phyloP scores from a whole-genome alignment of 805 yeast genomes.

The Yamadazyma nakazawae region DNA sequence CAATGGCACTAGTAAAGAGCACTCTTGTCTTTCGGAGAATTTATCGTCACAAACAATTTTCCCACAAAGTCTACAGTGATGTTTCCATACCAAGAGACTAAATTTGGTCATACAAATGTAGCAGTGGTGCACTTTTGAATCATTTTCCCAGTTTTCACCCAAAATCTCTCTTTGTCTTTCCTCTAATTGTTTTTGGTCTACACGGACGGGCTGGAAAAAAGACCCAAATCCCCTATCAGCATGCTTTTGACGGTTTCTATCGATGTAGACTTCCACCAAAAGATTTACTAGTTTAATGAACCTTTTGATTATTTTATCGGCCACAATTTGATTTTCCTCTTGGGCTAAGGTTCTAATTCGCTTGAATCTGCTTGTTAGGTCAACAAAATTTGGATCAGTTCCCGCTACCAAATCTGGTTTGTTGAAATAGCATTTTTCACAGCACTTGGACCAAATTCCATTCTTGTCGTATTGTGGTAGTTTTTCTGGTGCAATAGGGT shows the following conservation, averaged over 20 bases:
- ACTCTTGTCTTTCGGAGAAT: conserved; percentile 40
- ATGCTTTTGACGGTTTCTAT: conserved; percentile 4
- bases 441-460: conserved; percentile 72
- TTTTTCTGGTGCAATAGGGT: conserved; percentile 40
- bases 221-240: not conserved
- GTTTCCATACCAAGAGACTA: conserved; percentile 61
- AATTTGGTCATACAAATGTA: conserved; percentile 60
- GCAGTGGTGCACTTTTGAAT: conserved; percentile 48
- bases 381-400: conserved; percentile 29
- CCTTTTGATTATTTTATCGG: conserved; percentile 56
- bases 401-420: conserved; percentile 57
- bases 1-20: conserved; percentile 73
- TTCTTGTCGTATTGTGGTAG: conserved; percentile 26
- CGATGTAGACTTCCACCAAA: conserved; percentile 17
- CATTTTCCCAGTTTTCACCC: conserved; percentile 54
- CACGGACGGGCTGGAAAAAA: not conserved
- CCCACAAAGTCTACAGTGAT: conserved; percentile 93
- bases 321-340: conserved; percentile 50
- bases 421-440: conserved; percentile 54
- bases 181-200: not conserved
- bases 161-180: conserved; percentile 12
- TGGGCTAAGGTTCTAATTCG: conserved; percentile 37
- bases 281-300: conserved; percentile 44
- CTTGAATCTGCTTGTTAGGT: conserved; percentile 44
- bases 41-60: conserved; percentile 70